phyloP scores from a whole-genome alignment of 2,329 filamentous ascomycete genomes.

The Xylaria arbuscula region DNA sequence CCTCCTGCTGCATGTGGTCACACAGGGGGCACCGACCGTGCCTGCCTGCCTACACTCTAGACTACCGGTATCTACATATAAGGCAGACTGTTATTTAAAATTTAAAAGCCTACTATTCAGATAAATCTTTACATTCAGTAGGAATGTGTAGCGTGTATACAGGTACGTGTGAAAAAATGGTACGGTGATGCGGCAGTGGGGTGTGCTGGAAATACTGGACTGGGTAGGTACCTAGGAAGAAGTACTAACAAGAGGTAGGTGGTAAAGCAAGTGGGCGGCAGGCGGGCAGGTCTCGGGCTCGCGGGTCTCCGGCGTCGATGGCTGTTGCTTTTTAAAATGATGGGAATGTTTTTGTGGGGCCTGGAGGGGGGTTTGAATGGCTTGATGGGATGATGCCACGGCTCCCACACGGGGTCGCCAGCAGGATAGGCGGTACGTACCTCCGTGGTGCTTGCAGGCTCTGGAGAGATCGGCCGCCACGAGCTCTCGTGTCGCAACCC shows the following conservation, averaged over 20 bases:
- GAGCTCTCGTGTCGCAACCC: slow-evolving; percentile 8
- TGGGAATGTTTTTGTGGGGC: slow-evolving; percentile 29
- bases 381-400: slow-evolving; percentile 19
- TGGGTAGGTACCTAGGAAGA: too few relatives aligned
- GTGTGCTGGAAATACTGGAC: too few relatives aligned
- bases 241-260: not conserved
- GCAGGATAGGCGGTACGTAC: slow-evolving; percentile 29
- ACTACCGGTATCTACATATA: too few relatives aligned
- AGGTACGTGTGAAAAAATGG: too few relatives aligned
- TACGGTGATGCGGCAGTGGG: too few relatives aligned
- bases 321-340: slow-evolving; percentile 34
- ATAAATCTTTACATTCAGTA: not conserved
- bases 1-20: not conserved
- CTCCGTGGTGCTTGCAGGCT: slow-evolving; percentile 30
- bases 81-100: too few relatives aligned
- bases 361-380: slow-evolving; percentile 12
- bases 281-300: slow-evolving; percentile 36
- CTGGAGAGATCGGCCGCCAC: slow-evolving; percentile 14
- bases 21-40: not conserved
- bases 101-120: too few relatives aligned
- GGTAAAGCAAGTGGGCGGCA: slow-evolving; percentile 20
- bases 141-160: too few relatives aligned
- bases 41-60: not conserved
- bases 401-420: slow-evolving; percentile 22
- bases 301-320: slow-evolving; percentile 35